Percentiles rank a stretch among this genome's conserved stretches.
These are phyloP conservation scores for Neonectria faginata DNA, from an alignment of 2,329 filamentous ascomycete species.

Conservation along the genomic window DNA sequence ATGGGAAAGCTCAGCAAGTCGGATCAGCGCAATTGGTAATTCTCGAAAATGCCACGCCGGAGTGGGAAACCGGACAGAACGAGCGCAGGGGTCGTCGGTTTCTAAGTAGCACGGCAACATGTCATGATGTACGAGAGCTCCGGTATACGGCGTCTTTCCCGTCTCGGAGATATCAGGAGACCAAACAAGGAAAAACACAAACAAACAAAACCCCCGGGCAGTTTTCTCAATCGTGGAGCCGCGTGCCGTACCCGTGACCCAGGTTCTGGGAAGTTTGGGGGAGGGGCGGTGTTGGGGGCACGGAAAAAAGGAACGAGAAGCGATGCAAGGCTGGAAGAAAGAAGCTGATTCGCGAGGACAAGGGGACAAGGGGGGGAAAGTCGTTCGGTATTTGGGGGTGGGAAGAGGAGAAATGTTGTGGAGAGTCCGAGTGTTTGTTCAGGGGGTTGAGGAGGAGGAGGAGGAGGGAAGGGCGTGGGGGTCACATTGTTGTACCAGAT, in stretches of 20 bases:
- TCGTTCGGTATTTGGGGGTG: slow-evolving; percentile 27
- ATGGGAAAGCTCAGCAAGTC: slow-evolving; percentile 20
- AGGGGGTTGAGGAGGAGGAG: background rate
- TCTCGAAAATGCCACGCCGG: slow-evolving; percentile 7
- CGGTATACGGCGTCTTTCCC: background rate
- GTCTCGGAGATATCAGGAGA: slow-evolving; percentile 2
- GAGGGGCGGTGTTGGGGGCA: slow-evolving; percentile 27
- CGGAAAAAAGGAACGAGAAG: background rate
- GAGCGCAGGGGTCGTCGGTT: background rate
- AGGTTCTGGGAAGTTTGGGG: slow-evolving; percentile 28
- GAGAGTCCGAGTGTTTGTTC: slow-evolving; percentile 14
- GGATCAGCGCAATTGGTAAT: slow-evolving; percentile 31
- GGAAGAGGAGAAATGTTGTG: slow-evolving; percentile 33
- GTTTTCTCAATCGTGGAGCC: slow-evolving; percentile 5
- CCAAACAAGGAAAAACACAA: too few species aligned
- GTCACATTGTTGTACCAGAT: background rate
- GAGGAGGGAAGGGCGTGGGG: slow-evolving; percentile 15
- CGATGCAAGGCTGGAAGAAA: background rate
- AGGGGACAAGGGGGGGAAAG: background rate
- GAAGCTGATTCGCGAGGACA: slow-evolving; percentile 6
- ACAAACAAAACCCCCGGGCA: too few species aligned
- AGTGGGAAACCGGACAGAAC: background rate
- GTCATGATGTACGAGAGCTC: background rate
- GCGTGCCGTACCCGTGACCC: background rate
- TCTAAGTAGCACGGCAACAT: background rate